Conservation (phyloP, 2,329 filamentous ascomycete species). For the Penicillium verrucosum region DNA sequence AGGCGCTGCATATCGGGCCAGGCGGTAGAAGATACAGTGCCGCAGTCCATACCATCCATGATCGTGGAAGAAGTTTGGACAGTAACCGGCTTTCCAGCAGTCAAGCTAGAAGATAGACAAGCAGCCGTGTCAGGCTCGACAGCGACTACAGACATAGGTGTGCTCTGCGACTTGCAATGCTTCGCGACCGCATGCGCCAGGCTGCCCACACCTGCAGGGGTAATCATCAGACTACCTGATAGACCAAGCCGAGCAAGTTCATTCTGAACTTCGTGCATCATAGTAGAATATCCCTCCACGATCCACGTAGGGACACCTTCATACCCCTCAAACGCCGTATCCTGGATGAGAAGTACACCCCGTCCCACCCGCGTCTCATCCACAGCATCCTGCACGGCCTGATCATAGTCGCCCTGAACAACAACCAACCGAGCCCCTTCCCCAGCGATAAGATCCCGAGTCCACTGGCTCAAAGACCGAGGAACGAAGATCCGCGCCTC, state of each 20-base stretch:
- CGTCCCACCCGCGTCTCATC: slow-evolving; percentile 36
- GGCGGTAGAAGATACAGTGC: slow-evolving; percentile 62
- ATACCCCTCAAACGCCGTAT: slow-evolving; percentile 66
- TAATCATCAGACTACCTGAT: slow-evolving; percentile 53
- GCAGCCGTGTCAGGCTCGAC: slow-evolving; percentile 68
- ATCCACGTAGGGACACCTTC: slow-evolving; percentile 68
- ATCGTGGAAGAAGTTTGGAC: slow-evolving; percentile 61
- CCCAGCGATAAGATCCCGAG: slow-evolving; percentile 52
- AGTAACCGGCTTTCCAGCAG: slow-evolving; percentile 46
- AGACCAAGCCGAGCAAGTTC: slow-evolving; percentile 51
- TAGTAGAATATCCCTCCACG: slow-evolving; percentile 72
- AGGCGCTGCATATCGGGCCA: slow-evolving; percentile 60
- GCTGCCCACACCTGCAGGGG: slow-evolving; percentile 70
- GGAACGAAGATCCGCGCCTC: slow-evolving; percentile 62
- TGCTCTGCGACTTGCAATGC: slow-evolving; percentile 56
- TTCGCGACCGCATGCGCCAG: slow-evolving; percentile 66
- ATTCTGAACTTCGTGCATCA: slow-evolving; percentile 64
- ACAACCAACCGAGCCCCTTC: slow-evolving; percentile 63
- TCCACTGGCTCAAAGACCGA: slow-evolving; percentile 52
- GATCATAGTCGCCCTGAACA: slow-evolving; percentile 62
- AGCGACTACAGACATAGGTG: slow-evolving; percentile 51
- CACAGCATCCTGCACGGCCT: slow-evolving; percentile 53
- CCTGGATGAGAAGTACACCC: slow-evolving; percentile 60
- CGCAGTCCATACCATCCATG: slow-evolving; percentile 73
- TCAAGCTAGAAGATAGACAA: slow-evolving; percentile 50